A percentile compares a stretch with the other conserved stretches of the same genome.
phyloP scores from a whole-genome alignment of 2,329 filamentous ascomycete genomes.

The Diplocarpon rosae region DNA sequence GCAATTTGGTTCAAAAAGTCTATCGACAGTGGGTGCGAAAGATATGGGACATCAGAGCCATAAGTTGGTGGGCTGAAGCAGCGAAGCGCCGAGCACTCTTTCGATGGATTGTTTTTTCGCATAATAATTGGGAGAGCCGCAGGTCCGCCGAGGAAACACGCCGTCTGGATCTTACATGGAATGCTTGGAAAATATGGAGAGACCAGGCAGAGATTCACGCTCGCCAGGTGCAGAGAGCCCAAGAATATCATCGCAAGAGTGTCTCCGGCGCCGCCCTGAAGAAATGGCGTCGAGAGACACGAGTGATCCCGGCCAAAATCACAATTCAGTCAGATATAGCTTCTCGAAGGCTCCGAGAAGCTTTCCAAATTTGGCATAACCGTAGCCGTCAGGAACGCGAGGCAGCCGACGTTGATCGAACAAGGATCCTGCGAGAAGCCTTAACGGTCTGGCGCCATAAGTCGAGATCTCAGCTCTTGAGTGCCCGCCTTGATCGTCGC shows the following conservation, averaged over 20 bases:
- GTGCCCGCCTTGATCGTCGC: constrained; percentile 42
- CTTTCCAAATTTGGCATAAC: constrained; percentile 39
- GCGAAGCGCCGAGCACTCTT: constrained; percentile 15
- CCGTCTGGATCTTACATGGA: constrained; percentile 11
- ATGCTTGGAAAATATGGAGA: constrained; percentile 19
- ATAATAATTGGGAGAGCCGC: constrained; percentile 13
- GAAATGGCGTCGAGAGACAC: constrained; percentile 21
- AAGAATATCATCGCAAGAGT: constrained; percentile 6
- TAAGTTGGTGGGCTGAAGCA: constrained; percentile 11
- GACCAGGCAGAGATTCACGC: constrained; percentile 7
- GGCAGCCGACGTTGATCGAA: constrained; percentile 38
- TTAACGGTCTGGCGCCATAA: constrained; percentile 53
- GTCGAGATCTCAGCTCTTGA: constrained; percentile 41
- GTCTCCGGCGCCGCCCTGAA: constrained; percentile 11
- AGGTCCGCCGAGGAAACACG: constrained; percentile 16
- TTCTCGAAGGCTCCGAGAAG: constrained; percentile 33
- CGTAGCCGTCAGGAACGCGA: constrained; percentile 33
- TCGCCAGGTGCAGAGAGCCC: constrained; percentile 12
- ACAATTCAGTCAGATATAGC: constrained; percentile 35
- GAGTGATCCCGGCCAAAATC: constrained; percentile 19
- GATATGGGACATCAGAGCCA: constrained; percentile 15
- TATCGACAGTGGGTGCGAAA: constrained; percentile 31
- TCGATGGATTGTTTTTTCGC: constrained; percentile 17
- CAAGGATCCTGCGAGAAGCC: constrained; percentile 43
- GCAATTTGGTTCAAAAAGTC: constrained; percentile 22